Evolutionary conservation across 257 asterid genomes (phyloP), one percentile per base, ranked within the genome.

Genomic region (Plantago ovata): DNA sequence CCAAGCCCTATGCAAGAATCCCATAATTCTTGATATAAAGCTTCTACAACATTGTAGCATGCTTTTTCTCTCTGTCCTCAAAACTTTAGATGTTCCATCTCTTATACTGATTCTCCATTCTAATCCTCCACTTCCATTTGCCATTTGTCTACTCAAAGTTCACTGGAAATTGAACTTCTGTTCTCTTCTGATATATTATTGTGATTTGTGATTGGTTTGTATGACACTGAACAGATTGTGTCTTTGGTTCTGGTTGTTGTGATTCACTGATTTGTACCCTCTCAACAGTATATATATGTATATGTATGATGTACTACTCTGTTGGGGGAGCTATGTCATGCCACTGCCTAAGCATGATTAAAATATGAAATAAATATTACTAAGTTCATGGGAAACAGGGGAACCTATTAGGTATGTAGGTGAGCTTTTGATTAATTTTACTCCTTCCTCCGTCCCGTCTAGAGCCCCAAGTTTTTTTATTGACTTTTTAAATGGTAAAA

Each of bases 101-200:
- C 75, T 69, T 72, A 81, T 42, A 54, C 76, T 81, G 28, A 88
- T 61, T 66, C 73, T 77, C 96, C 95, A 88, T 64, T 88, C 94
- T 40, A 83, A 22, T 19, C 69, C 73, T 66, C 68, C 80, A 7
- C 72, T 70, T 49, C 68, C 80, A 45, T 64, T 75, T 14, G 57
- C 81, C 83, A 79, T 81, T 64, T 45, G 60, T 28, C 36, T 28
- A 28, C 36, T 28, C 38, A 1, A 0, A 33, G 18, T 4, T 32
- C 32, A 14, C 32, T 3, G 15, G 45, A n/a, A n/a, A n/a, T n/a
- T n/a, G n/a, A n/a, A n/a, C n/a, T n/a, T n/a, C n/a, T n/a, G n/a
- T 38, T 1, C 12, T 42, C 23, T 19, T 10, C 14, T 36, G 7
- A 18, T 42, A 15, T 20, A 18, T 4, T 43, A 9, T 18, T 18